phyloP scores from a whole-genome alignment of 257 asterid genomes.

The Petrea volubilis region DNA sequence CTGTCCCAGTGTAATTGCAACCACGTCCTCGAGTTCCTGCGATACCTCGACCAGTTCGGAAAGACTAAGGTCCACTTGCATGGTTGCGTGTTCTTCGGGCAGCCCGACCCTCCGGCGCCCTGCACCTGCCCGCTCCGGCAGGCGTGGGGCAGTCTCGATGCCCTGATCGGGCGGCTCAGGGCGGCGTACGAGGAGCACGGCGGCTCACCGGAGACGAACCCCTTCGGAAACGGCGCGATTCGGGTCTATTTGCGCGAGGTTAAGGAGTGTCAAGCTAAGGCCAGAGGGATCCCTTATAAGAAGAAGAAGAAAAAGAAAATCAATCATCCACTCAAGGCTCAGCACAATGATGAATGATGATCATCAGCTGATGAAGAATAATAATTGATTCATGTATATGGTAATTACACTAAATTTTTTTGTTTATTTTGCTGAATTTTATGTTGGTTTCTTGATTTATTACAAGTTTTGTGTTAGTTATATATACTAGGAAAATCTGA shows the following conservation, averaged over 20 bases:
- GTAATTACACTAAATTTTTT: background rate
- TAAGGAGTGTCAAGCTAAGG: slow-evolving; percentile 48
- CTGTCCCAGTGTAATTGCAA: slow-evolving; percentile 33
- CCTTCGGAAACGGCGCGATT: slow-evolving; percentile 44
- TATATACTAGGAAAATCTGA: too few relatives aligned
- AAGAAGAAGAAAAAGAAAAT: slow-evolving; percentile 38
- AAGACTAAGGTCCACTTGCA: slow-evolving; percentile 53
- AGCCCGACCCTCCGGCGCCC: slow-evolving; percentile 50
- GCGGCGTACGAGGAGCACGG: slow-evolving; percentile 61
- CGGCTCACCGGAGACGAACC: slow-evolving; percentile 40
- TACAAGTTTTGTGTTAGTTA: too few relatives aligned
- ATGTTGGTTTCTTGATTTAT: too few relatives aligned
- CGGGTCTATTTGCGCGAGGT: slow-evolving; percentile 41
- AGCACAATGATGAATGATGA: too few relatives aligned
- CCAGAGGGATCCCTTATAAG: slow-evolving; percentile 44
- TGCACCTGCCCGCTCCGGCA: slow-evolving; percentile 51
- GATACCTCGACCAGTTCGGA: slow-evolving; percentile 57
- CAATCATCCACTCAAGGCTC: slow-evolving; percentile 7
- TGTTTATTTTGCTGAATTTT: too few relatives aligned
- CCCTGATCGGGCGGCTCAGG: slow-evolving; percentile 44
- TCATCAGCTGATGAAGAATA: slow-evolving; percentile 20
- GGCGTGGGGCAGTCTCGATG: slow-evolving; percentile 61
- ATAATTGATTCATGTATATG: background rate
- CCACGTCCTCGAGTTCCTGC: slow-evolving; percentile 47
- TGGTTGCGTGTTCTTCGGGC: slow-evolving; percentile 50